Percentiles rank a stretch among this genome's conserved stretches.
phyloP scores from a whole-genome alignment of 2,329 filamentous ascomycete species.

The Sporothrix brunneoviolacea region DNA sequence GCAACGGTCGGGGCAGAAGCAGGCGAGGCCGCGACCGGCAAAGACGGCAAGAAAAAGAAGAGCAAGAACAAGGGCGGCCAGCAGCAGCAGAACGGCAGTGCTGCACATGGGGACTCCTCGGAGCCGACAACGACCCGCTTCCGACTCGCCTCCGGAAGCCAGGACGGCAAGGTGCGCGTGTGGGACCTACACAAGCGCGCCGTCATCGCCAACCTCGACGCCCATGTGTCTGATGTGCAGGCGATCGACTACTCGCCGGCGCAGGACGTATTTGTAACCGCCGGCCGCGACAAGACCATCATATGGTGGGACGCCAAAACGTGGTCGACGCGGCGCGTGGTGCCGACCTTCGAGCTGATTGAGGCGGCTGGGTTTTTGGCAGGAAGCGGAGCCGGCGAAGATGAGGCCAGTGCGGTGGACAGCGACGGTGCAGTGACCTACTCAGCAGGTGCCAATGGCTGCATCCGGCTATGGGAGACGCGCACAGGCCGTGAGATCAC shows the following conservation, averaged over 20 bases:
- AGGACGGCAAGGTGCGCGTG: constrained; percentile 85
- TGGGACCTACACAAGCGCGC: constrained; percentile 87
- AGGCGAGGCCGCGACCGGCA: no score
- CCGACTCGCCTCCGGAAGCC: constrained; percentile 80
- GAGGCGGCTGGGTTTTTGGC: constrained; percentile 77
- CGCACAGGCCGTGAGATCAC: constrained; percentile 74
- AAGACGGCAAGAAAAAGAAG: constrained; percentile 30
- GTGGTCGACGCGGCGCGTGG: constrained; percentile 76
- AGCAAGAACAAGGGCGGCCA: constrained; percentile 26
- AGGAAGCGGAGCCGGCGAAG: constrained; percentile 24
- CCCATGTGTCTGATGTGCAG: constrained; percentile 92
- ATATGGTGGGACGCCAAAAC: constrained; percentile 83
- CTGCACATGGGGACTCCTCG: constrained; percentile 30
- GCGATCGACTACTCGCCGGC: constrained; percentile 72
- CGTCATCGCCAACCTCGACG: constrained; percentile 71
- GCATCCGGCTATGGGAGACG: constrained; percentile 76
- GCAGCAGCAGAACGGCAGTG: constrained; percentile 31
- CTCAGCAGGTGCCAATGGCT: constrained; percentile 78
- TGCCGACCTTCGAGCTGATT: constrained; percentile 78
- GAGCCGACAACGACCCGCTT: constrained; percentile 47
- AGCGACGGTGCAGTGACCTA: constrained; percentile 59
- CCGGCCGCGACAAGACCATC: constrained; percentile 85
- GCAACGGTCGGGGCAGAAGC: constrained; percentile 41
- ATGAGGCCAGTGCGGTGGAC: background rate
- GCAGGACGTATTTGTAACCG: constrained; percentile 72